Evolutionary conservation across 1,284 basidiomycete genomes (phyloP), one percentile per base, ranked within the genome.

Genomic region (Leccinum cinnamomeum): DNA sequence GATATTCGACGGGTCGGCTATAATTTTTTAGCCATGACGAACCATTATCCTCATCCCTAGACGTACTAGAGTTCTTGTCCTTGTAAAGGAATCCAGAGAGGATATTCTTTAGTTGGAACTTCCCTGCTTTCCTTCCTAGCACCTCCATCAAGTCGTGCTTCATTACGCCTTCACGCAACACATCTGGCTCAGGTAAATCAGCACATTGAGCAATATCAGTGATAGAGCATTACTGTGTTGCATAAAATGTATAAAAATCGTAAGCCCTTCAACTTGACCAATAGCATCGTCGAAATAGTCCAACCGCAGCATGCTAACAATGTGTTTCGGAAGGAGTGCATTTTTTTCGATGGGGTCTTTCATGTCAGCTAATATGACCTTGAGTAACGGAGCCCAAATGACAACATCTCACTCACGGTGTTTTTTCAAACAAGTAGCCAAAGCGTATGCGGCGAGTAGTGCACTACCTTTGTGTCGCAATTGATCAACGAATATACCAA

Each of bases 71-170:
- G 5, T 63, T 53, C 5, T 48, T 72, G 3, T 72, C 60, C 59
- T 74, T 61, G 18, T 61, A 64, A 33, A 71, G 60, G 11, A 72
- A 18, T 51, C 70, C 63, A 3, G 70, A 72, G 48, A 70, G 61
- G 3, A 60, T 57, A 16, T 72, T 63, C 7, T 67, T 68, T 8
- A 56, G 11, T 10, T 56, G 61, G 0, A 65, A 62, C 14, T 51
- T 57, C 16, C 23, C 59, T 2, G 72, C 50, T 55, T 74, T 71
- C 16, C 1, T 23, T 2, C 55, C n/a, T 20, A 25, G 23, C 23
- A 25, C 23, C 23, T 25, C 23, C 23, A 25, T 25, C 23, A 25
- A 25, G 23, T 25, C 23, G 23, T 25, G 23, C 23, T 25, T 25
- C 23, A 25, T 25, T 25, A 25, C 23, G 23, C 23, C 23, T 25